Percentiles rank a stretch among this genome's conserved stretches.
These are phyloP conservation scores for Aegle marmelos DNA, from an alignment of 345 rosid species.

Conservation along the genomic window DNA sequence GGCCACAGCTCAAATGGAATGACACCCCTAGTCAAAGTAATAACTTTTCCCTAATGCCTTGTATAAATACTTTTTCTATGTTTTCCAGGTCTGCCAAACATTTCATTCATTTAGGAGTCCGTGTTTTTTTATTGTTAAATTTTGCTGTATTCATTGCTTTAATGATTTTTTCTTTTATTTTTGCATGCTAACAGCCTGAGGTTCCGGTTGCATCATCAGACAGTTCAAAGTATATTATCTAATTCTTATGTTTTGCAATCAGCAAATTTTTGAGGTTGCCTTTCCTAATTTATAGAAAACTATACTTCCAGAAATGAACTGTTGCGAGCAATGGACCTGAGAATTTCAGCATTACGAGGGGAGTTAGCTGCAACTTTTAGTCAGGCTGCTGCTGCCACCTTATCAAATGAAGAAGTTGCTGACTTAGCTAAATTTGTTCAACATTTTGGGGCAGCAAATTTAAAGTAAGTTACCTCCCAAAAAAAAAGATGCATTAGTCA, in stretches of 20 bases:
- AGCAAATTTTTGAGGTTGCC: constrained; percentile 9
- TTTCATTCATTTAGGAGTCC: not conserved
- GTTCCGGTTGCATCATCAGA: constrained; percentile 36
- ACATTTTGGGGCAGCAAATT: constrained; percentile 44
- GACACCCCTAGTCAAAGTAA: constrained; percentile 23
- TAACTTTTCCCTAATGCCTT: constrained; percentile 5
- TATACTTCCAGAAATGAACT: constrained; percentile 50
- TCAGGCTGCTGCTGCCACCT: constrained; percentile 34
- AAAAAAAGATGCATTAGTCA: not conserved
- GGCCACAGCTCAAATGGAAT: constrained; percentile 17
- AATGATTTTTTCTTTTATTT: constrained; percentile 9
- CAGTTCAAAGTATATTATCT: constrained; percentile 43
- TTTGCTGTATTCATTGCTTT: not conserved
- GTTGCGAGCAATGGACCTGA: constrained; percentile 56
- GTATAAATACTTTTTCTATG: not conserved
- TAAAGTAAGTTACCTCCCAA: constrained; percentile 45
- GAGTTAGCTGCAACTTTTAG: constrained; percentile 46
- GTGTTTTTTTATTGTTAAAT: not conserved
- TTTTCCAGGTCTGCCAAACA: not conserved
- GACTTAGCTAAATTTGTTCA: constrained; percentile 41
- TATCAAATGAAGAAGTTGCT: constrained; percentile 38
- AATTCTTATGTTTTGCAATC: not conserved
- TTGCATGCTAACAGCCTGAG: constrained; percentile 32
- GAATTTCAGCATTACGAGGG: constrained; percentile 47
- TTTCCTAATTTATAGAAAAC: constrained; percentile 9